Evolutionary conservation across 208 protist species (phyloP).

Genomic region (Naegleria lovaniensis): DNA sequence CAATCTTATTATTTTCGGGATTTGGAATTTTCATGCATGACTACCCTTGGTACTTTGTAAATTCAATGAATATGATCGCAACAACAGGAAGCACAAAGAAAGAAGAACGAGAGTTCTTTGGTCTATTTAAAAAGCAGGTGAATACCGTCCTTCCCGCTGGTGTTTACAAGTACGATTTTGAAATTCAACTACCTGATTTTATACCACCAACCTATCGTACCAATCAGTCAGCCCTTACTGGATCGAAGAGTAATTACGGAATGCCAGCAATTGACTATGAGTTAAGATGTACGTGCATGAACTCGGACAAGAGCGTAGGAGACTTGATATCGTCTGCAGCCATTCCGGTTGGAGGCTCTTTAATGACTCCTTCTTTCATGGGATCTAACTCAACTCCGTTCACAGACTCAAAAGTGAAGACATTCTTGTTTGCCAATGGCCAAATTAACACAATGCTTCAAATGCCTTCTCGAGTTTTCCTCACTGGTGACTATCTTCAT

Average conservation of each 20-base stretch:
- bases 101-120: neutral
- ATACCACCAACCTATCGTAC: neutral
- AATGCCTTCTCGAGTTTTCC: neutral
- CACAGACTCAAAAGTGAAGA: neutral
- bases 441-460: neutral
- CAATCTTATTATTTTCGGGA: too few relatives aligned
- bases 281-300: neutral
- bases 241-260: neutral
- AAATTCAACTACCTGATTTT: neutral
- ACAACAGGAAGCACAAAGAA: neutral
- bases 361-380: neutral
- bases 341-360: neutral
- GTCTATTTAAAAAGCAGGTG: neutral
- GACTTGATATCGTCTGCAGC: neutral
- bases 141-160: neutral
- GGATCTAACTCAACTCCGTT: neutral
- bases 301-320: neutral
- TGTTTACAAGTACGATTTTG: slow-evolving; percentile 5
- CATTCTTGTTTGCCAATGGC: neutral
- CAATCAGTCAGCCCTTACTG: neutral
- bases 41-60: too few relatives aligned
- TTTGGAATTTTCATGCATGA: too few relatives aligned
- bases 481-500: neutral
- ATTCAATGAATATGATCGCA: too few relatives aligned
- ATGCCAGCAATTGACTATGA: neutral